Base-by-base conservation (phyloP, 164 flowering plant genomes). In the Vitis amurensis region DNA sequence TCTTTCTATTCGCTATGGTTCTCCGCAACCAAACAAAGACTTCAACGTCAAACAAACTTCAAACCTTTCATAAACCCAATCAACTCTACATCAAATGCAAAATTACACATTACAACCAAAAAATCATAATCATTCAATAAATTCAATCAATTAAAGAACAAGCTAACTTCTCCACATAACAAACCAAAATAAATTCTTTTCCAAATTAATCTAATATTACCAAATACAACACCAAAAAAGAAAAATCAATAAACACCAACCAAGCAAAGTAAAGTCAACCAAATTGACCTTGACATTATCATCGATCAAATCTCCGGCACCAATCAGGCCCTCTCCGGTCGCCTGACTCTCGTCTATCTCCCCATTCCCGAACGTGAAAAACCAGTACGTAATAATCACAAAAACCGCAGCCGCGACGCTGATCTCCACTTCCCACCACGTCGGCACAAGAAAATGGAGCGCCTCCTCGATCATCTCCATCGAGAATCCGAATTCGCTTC, bases 361-460 rank as follows among this genome's bases (percentile, higher is more conserved):
- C 9, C 74, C 78, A 16, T 51, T 77, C 10, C 74, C 69, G 51
- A 30, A 68, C 5, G 79, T 58, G 71, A 92, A 88, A 61, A 84
- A 83, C 74, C 85, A 85, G 71, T 74, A 88, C 15, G 90, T 80
- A 1, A 72, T 74, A 72, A 91, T 77, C 68, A 88, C 83, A 67
- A 91, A 89, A 9, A 85, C 27, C 16, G 99, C 82, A 16, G 92
- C 89, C 1, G 86, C 88, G 63, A 88, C 75, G 13, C 97, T 61
- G 71, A 94, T 85, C 75, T 88, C 68, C 73, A 88, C 71, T 91
- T 94, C 99, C 99, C 97, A 91, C 89, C 79, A 81, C 6, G 99
- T 84, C 37, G 97, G 99, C 29, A 91, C 31, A 50, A 92, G 80
- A 61, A 84, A 77, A 50, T 77, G 82, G 62, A 84, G 31, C 57